Evolutionary conservation across 2,329 filamentous ascomycete species (phyloP).

Genomic region (Furcasterigmium sp.): DNA sequence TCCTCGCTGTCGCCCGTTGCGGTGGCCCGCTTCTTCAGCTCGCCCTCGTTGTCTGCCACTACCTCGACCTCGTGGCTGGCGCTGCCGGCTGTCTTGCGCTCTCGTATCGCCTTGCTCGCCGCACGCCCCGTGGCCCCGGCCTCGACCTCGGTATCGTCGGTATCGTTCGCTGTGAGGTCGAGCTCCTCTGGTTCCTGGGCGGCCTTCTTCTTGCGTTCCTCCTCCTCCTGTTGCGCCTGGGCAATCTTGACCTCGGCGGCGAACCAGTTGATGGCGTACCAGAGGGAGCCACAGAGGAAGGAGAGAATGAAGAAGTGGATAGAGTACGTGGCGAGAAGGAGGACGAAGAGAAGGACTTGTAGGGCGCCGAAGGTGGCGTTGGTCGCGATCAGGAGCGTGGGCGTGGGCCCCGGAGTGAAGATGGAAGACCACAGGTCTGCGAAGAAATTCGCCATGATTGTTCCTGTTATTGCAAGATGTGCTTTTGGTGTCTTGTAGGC

Average conservation of each 20-base stretch:
- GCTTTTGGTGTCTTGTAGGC: no score
- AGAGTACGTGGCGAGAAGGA: slow-evolving; percentile 78
- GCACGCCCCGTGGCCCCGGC: slow-evolving; percentile 5
- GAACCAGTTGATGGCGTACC: slow-evolving; percentile 98
- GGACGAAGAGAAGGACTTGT: slow-evolving; percentile 68
- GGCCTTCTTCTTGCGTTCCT: slow-evolving; percentile 29
- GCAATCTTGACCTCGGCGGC: slow-evolving; percentile 56
- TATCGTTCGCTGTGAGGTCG: slow-evolving; percentile 31
- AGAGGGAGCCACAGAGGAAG: slow-evolving; percentile 71
- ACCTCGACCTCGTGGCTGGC: slow-evolving; percentile 39
- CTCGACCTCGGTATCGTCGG: slow-evolving; percentile 45
- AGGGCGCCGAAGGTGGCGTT: slow-evolving; percentile 85
- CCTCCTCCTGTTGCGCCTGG: slow-evolving; percentile 31
- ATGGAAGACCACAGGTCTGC: slow-evolving; percentile 83
- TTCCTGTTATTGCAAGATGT: neutral
- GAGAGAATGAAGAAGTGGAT: slow-evolving; percentile 86
- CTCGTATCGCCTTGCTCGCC: slow-evolving; percentile 3
- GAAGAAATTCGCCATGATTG: slow-evolving; percentile 57
- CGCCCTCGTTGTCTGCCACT: slow-evolving; percentile 27
- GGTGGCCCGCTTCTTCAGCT: slow-evolving; percentile 43
- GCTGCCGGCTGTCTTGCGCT: slow-evolving; percentile 1
- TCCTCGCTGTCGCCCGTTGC: slow-evolving; percentile 26
- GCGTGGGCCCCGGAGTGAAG: slow-evolving; percentile 88
- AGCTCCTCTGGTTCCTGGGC: slow-evolving; percentile 22
- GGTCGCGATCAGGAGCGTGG: slow-evolving; percentile 80